Percentiles rank a stretch among this genome's conserved stretches.
These are phyloP conservation scores for Metschnikowia koreensis DNA, from an alignment of 805 yeast species.

Conservation along the genomic window DNA sequence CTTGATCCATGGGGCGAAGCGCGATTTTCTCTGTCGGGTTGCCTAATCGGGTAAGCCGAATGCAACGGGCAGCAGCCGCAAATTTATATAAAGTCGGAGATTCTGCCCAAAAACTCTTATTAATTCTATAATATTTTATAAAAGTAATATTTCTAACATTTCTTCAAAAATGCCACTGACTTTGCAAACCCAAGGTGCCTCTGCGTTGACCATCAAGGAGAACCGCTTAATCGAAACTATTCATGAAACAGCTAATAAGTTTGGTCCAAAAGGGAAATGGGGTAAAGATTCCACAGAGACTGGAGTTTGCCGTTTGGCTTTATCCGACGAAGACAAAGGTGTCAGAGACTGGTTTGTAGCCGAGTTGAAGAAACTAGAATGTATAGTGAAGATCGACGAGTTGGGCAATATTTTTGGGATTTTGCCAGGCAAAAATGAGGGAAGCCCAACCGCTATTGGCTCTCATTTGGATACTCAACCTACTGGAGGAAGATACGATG, in stretches of 20 bases:
- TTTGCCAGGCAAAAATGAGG: conserved; percentile 50
- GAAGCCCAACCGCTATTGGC: conserved; percentile 64
- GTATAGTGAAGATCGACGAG: conserved; percentile 57
- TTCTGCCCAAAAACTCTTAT: background rate
- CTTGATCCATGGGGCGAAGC: background rate
- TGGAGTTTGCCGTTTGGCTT: conserved; percentile 66
- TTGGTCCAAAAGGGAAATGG: conserved; percentile 66
- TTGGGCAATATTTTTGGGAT: conserved; percentile 70
- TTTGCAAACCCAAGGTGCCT: background rate
- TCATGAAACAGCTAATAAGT: conserved; percentile 53
- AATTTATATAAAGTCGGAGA: background rate
- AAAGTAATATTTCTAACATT: background rate
- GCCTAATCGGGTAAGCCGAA: conserved; percentile 8
- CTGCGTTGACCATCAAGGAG: conserved; percentile 6
- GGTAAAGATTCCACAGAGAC: conserved; percentile 56
- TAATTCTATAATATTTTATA: too few species aligned
- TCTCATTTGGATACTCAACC: conserved; percentile 79
- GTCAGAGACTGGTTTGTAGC: conserved; percentile 65
- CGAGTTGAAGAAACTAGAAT: conserved; percentile 54
- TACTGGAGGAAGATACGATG: conserved; percentile 76
- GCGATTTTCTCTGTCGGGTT: background rate
- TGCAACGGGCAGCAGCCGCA: background rate
- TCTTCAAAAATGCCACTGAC: conserved; percentile 11
- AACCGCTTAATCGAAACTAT: conserved; percentile 52
- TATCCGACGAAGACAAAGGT: conserved; percentile 58